Base-by-base conservation (phyloP, 495 filamentous ascomycete genomes). In the Oleoguttula mirabilis region DNA sequence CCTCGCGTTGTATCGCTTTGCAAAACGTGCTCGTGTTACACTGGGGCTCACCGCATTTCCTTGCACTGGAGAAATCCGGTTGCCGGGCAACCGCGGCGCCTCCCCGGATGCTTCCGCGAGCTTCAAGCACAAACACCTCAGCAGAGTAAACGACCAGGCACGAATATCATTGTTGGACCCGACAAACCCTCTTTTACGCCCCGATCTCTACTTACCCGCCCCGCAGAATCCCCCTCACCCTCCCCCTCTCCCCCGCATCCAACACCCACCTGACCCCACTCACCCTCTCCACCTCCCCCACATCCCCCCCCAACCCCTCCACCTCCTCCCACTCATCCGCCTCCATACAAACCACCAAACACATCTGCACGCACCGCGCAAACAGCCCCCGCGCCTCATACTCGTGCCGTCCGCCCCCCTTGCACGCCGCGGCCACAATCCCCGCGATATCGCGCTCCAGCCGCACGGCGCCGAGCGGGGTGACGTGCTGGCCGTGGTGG, bases 281-380 rank as follows among this genome's bases (percentile, higher is more conserved):
- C 41, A 20, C 57, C 53, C 28, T 46, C 63, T 6, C 66, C 64
- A 27, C 63, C 63, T 4, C 56, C 61, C 5, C 23, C n/a, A n/a
- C n/a, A 7, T 7, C 32, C 64, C 31, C 61, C 59, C n/a, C 43
- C 39, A 17, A 66, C 21, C 48, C 58, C 39, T 15, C 28, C 6
- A 82, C 57, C 60, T 88, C 88, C 36, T 87, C 84, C 84, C 88
- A 94, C 62, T 98, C 92, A 43, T 98, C 90, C 14, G 92, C 87
- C 59, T 98, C 90, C 87, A 95, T 93, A 46, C 88, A 88, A 55
- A 93, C 83, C 3, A 94, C 73, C 63, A 94, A 71, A 35, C 79
- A 76, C 47, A 96, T 82, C 69, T 98, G 88, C 48, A 74, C 69
- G 42, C 84, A 84, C 47, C 76, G 75, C 37, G 69, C 71, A 67